Percentiles rank a stretch among this genome's conserved stretches.
Evolutionary conservation across 192 early-diverging fungal genomes (phyloP).

Genomic region (Backusella westeae): DNA sequence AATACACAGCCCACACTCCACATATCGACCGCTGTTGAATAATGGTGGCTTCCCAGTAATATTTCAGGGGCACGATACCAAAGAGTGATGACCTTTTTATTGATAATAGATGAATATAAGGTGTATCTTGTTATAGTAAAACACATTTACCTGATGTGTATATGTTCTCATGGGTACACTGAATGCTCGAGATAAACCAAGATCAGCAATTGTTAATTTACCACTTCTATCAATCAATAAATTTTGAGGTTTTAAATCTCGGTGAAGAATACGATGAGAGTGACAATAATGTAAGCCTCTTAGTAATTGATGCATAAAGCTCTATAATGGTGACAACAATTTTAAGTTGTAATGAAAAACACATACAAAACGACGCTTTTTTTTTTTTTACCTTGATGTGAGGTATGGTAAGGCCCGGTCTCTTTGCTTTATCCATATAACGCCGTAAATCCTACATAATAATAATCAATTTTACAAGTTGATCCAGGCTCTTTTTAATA

Average conservation of each 20-base stretch:
- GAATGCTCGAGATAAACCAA: conserved; percentile 93
- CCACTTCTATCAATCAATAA: conserved; percentile 87
- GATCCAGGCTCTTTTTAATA: not conserved
- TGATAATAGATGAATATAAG: not conserved
- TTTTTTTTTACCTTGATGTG: conserved; percentile 27
- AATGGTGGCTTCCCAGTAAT: conserved; percentile 84
- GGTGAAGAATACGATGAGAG: conserved; percentile 88
- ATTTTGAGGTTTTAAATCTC: conserved; percentile 99
- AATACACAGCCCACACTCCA: conserved; percentile 98
- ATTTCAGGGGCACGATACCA: conserved; percentile 98
- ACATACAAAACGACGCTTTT: not conserved
- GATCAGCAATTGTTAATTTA: conserved; percentile 92
- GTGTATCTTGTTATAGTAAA: not conserved
- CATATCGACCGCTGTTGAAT: conserved; percentile 94
- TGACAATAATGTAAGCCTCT: conserved; percentile 91
- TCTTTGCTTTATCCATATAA: conserved; percentile 33
- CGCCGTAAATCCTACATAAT: conserved; percentile 28
- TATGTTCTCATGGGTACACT: conserved; percentile 89
- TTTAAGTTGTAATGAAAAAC: not conserved
- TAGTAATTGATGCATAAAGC: conserved; percentile 89
- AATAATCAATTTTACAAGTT: conserved; percentile 2
- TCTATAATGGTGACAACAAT: conserved; percentile 46
- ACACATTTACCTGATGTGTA: conserved; percentile 77
- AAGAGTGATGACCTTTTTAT: conserved; percentile 74
- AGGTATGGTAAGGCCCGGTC: conserved; percentile 21